Conservation (phyloP, 2,329 filamentous ascomycete genomes). For the Conoideocrella luteorostrata region DNA sequence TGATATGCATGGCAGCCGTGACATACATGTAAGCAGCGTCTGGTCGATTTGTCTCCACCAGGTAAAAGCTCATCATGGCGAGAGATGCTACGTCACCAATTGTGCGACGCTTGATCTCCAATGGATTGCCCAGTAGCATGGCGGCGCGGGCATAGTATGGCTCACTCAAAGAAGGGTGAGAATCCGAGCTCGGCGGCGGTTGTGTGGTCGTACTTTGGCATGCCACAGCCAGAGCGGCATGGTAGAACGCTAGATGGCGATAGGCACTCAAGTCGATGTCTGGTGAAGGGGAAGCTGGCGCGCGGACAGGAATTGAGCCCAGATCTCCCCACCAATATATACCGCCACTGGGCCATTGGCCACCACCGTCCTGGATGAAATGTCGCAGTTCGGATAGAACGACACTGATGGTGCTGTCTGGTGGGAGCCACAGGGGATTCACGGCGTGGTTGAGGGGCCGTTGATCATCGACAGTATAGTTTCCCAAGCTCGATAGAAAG, state of each 20-base stretch:
- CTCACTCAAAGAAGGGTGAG: constrained; percentile 32
- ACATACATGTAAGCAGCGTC: constrained; percentile 44
- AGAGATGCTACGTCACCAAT: constrained; percentile 38
- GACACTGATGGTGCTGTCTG: constrained; percentile 26
- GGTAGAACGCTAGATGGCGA: constrained; percentile 37
- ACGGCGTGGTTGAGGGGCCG: constrained; percentile 32
- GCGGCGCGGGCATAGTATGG: constrained; percentile 38
- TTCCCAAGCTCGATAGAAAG: constrained; percentile 36
- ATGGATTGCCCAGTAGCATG: constrained; percentile 38
- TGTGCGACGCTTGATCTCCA: constrained; percentile 34
- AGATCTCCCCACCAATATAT: constrained; percentile 43
- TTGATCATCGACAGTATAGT: constrained; percentile 42
- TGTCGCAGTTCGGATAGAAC: constrained; percentile 35
- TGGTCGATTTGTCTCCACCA: constrained; percentile 41
- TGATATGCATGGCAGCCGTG: constrained; percentile 40
- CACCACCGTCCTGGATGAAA: constrained; percentile 39
- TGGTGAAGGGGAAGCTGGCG: constrained; percentile 14
- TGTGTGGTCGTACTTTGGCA: constrained; percentile 15
- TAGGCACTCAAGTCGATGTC: constrained; percentile 20
- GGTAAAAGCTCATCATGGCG: constrained; percentile 41
- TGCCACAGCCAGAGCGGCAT: constrained; percentile 37
- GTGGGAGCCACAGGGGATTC: constrained; percentile 34
- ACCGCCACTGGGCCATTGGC: constrained; percentile 36
- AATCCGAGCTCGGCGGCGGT: constrained; percentile 16
- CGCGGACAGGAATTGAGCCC: constrained; percentile 22